Evolutionary conservation across 176 grass and related monocot genomes (phyloP), one percentile per base, ranked within the genome.

Genomic region (Bothriochloa decipiens): DNA sequence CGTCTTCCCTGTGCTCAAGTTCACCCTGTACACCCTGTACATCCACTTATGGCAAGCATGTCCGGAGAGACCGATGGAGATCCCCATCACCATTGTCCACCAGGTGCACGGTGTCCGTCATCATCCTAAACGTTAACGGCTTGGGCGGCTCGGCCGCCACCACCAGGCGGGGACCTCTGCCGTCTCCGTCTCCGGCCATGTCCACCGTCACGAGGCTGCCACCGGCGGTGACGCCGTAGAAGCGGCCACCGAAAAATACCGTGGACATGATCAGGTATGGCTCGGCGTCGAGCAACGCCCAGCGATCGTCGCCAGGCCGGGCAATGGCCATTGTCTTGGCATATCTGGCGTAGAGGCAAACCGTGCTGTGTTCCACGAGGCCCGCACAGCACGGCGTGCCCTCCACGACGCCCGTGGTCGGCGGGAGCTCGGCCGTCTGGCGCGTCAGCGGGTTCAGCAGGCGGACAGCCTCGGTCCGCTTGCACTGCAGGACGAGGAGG

Each of bases 361-460:
- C 40, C 40, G 40, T 42, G 40, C 39, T 4, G 7, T 41, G 42
- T 11, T 43, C 42, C 10, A 43, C 6, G 42, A 43, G 42, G 10
- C 42, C 29, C 16, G 37, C n/a, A n/a, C n/a, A n/a, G n/a, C 15
- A 16, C 3, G 72, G 14, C 16, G 4, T 10, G 35, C 35, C 35
- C 32, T 36, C 7, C 13, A 47, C 13, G 2, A 25, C 0, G 16
- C 4, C 14, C 3, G 29, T 39, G n/a, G 55, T n/a, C 11, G 23
- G 23, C 13, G 73, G 82, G 35, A 77, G 73, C 0, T 68, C 3
- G 8, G 64, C 23, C 14, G 4, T 11, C 32, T 61, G 53, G 2
- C 53, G 55, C 3, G 75, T 77, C 11, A 77, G 53, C 22, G 53
- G 75, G 75, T 62, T 77, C 22, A 77, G 75, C 53, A 77, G 2